Conservation (phyloP, 2,329 filamentous ascomycete species). For the Fusarium tricinctum region DNA sequence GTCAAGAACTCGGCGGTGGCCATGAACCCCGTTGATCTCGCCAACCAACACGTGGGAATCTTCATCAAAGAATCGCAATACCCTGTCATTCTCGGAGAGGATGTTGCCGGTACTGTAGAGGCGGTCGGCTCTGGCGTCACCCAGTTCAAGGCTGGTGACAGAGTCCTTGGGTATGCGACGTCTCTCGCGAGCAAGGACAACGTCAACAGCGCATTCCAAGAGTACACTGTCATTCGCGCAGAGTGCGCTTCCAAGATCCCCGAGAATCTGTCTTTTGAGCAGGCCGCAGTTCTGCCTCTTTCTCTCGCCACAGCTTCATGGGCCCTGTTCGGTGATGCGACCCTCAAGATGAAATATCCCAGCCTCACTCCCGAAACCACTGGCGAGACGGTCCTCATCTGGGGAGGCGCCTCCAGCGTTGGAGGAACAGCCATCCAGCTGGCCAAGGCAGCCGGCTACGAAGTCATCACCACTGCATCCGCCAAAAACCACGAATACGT, state of each 20-base stretch:
- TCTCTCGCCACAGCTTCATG: conserved; percentile 41
- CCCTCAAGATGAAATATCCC: conserved; percentile 22
- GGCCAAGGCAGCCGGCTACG: conserved; percentile 58
- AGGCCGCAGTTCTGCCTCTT: conserved; percentile 44
- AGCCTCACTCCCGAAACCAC: not conserved
- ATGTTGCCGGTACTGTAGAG: conserved; percentile 53
- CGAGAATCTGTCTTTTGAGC: conserved; percentile 29
- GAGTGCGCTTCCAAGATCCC: conserved; percentile 43
- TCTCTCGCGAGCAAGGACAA: conserved; percentile 52
- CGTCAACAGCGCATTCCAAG: conserved; percentile 35
- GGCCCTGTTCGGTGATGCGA: conserved; percentile 41
- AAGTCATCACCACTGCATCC: conserved; percentile 61
- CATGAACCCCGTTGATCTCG: conserved; percentile 52
- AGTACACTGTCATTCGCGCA: conserved; percentile 29
- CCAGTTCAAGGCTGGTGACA: conserved; percentile 41
- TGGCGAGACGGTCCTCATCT: conserved; percentile 48
- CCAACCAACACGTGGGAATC: conserved; percentile 41
- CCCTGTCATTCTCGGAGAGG: conserved; percentile 49
- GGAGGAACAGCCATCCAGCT: conserved; percentile 64
- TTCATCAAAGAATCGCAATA: conserved; percentile 21
- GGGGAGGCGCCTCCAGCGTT: conserved; percentile 65
- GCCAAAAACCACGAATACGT: conserved; percentile 60
- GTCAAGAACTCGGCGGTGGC: conserved; percentile 51
- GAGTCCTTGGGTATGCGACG: conserved; percentile 46
- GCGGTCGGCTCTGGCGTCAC: conserved; percentile 48